A percentile compares a stretch with the other conserved stretches of the same genome.
Conservation (phyloP, 495 filamentous ascomycete species). For the Platismatia glauca region DNA sequence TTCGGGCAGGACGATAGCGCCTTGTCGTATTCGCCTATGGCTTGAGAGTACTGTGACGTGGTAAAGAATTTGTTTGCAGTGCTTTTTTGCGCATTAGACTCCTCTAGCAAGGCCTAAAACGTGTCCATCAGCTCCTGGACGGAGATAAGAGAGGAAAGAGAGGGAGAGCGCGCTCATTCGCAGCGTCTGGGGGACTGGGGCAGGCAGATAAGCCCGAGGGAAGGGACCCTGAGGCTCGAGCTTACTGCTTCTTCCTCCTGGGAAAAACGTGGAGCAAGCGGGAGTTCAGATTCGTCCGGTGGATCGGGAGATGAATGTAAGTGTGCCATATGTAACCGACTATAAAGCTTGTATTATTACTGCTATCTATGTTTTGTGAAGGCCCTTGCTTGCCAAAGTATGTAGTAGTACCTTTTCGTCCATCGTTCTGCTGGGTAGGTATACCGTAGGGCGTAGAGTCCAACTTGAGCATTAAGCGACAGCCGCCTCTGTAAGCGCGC, state of each 20-base stretch:
- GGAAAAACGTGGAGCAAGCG: conserved; percentile 5
- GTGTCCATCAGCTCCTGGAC: neutral
- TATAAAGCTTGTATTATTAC: neutral
- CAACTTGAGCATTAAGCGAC: too few relatives aligned
- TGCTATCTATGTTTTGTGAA: neutral
- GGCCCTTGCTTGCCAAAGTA: neutral
- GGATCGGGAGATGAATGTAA: neutral
- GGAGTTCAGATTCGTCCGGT: conserved; percentile 5
- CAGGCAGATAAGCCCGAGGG: conserved; percentile 8
- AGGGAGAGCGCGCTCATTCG: neutral
- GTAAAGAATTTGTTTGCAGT: conserved; percentile 73
- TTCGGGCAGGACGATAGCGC: conserved; percentile 74
- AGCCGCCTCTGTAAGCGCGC: neutral
- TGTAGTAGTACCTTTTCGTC: neutral
- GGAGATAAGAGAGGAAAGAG: neutral
- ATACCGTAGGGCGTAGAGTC: too few relatives aligned
- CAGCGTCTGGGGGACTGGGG: neutral
- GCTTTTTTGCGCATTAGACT: conserved; percentile 66
- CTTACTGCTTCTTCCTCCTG: conserved; percentile 64
- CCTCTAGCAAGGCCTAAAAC: conserved; percentile 54
- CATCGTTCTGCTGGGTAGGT: too few relatives aligned
- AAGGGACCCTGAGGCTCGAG: neutral
- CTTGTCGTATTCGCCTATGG: conserved; percentile 82
- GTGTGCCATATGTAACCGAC: neutral
- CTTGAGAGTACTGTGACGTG: conserved; percentile 63